Conservation (phyloP, 2,329 filamentous ascomycete genomes). For the Exophiala aquamarina region DNA sequence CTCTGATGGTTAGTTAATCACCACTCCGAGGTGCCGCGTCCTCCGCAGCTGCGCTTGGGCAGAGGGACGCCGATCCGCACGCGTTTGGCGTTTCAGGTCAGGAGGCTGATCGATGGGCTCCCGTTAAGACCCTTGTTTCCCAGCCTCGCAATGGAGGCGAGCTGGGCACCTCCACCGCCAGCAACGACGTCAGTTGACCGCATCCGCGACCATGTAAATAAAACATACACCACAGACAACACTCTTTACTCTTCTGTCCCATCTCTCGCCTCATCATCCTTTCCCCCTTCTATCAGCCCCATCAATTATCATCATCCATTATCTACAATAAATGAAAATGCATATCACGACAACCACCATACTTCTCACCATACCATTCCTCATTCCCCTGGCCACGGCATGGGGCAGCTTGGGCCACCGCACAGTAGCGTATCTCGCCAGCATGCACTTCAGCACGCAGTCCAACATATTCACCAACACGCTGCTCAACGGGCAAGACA, state of each 20-base stretch:
- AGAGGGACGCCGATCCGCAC: too few species aligned
- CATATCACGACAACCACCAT: not conserved
- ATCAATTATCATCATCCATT: too few species aligned
- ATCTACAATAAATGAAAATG: not conserved
- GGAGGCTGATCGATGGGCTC: too few species aligned
- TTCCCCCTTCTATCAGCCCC: too few species aligned
- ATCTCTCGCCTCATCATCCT: too few species aligned
- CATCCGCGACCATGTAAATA: not conserved
- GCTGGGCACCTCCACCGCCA: not conserved
- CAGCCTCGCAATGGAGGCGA: not conserved
- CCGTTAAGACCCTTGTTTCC: too few species aligned
- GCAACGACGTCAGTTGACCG: not conserved
- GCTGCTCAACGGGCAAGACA: constrained; percentile 29
- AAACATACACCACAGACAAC: not conserved
- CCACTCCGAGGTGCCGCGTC: too few species aligned
- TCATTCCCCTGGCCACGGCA: constrained; percentile 20
- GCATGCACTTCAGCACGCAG: constrained; percentile 20
- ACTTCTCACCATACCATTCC: constrained; percentile 1
- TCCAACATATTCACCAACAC: constrained; percentile 19
- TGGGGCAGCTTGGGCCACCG: constrained; percentile 57
- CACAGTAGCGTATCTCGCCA: constrained; percentile 56
- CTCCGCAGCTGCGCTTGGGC: too few species aligned
- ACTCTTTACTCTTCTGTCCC: too few species aligned
- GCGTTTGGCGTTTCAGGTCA: too few species aligned
- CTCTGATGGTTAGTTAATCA: too few species aligned